Conservation (phyloP, 192 early-diverging fungal genomes). For the Coemansia brasiliensis region DNA sequence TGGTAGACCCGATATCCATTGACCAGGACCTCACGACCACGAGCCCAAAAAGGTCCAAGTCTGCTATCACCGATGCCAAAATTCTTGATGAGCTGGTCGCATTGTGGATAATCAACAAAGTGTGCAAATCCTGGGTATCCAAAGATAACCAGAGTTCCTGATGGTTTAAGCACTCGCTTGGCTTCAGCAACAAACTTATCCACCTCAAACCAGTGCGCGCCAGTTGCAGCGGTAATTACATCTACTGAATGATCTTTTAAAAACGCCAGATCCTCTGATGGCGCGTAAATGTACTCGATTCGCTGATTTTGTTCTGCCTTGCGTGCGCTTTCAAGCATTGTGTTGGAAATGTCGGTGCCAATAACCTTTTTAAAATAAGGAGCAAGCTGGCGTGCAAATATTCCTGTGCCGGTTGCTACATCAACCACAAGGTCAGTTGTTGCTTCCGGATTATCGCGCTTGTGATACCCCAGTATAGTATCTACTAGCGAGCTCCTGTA, state of each 20-base stretch:
- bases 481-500: slow-evolving; percentile 36
- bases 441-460: slow-evolving; percentile 19
- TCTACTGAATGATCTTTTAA: slow-evolving; percentile 29
- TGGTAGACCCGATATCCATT: slow-evolving; percentile 33
- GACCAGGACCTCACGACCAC: slow-evolving; percentile 32
- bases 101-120: slow-evolving; percentile 47
- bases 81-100: slow-evolving; percentile 8
- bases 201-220: slow-evolving; percentile 49
- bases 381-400: slow-evolving; percentile 42
- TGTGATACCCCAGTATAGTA: slow-evolving; percentile 32
- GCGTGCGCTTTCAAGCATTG: slow-evolving; percentile 46
- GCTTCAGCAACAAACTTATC: slow-evolving; percentile 32
- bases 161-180: slow-evolving; percentile 43
- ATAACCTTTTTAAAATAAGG: slow-evolving; percentile 21
- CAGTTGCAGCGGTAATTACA: slow-evolving; percentile 43
- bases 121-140: slow-evolving; percentile 38
- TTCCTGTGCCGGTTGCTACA: slow-evolving; percentile 53
- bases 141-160: slow-evolving; percentile 45
- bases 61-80: slow-evolving; percentile 11
- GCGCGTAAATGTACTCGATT: slow-evolving; percentile 29
- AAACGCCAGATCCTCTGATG: slow-evolving; percentile 31
- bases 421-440: slow-evolving; percentile 42
- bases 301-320: not conserved
- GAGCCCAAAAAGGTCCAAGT: slow-evolving; percentile 3
- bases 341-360: slow-evolving; percentile 39